Base-by-base conservation (phyloP, 2,329 filamentous ascomycete species). In the Coniochaeta sp. region DNA sequence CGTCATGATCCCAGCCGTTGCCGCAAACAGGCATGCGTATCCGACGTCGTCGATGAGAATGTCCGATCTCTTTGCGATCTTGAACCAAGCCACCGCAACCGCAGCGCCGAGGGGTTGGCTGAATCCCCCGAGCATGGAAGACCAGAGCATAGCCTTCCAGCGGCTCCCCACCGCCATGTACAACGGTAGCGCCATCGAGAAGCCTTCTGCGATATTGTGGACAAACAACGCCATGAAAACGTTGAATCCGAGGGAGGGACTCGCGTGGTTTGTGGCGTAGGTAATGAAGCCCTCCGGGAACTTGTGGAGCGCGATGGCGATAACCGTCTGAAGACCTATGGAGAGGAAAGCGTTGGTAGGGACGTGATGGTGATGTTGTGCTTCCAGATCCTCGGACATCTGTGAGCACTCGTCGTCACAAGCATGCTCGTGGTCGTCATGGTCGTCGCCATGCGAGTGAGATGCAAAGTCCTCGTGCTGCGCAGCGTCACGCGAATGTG, bases 161-260 rank as follows among this genome's bases (percentile, higher is more conserved):
- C 92, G 88, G 61, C 87, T 93, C 63, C 88, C 84, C 34, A 97
- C 84, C 1, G 95, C 95, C 68, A 99, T 89, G 74, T 96, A 99
- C 0, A 99, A 80, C 0, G 95, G 95, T 0, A 99, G 77, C 0
- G 92, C 91, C 82, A 99, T 89, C 63, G 93, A 91, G 71, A 98
- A 98, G 1, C 95, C 95, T 76, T 99, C 95, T 31, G 91, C 93
- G 69, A 99, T 96, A 76, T 98, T 99, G 81, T 99, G 95, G 62
- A 99, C 93, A 71, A 96, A 96, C 8, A 99, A 83, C 0, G 95
- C 93, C 73, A 98, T 84, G 76, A 99, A 99, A 59, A 99, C 91
- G 58, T 90, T 89, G 73, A 96, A 86, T 22, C 95, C 95, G 0
- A 99, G 84, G 0, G 83, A 80, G 0, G 95, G 93, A 71, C 93